Conservation (phyloP, 2,329 filamentous ascomycete genomes). For the Neofusicoccum umdonicola region DNA sequence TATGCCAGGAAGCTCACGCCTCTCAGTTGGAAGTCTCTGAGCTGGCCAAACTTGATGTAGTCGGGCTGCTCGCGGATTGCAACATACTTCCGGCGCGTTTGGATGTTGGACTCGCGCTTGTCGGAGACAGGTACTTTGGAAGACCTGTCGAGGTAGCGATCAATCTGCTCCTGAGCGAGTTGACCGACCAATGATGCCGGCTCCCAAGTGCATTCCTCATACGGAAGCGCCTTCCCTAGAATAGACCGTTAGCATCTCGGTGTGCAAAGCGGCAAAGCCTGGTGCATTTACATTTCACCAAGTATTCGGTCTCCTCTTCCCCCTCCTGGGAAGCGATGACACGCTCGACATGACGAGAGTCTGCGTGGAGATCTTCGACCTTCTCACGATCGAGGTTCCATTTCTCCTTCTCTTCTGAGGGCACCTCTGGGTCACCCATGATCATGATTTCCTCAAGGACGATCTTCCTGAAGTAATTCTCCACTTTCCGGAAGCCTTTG, state of each 20-base stretch:
- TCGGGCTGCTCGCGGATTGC: constrained; percentile 75
- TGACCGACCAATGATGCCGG: constrained; percentile 68
- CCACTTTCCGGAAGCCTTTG: constrained; percentile 81
- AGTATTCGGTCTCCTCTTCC: constrained; percentile 82
- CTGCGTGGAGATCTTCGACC: constrained; percentile 80
- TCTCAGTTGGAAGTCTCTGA: constrained; percentile 89
- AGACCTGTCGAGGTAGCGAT: constrained; percentile 82
- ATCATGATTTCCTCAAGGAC: constrained; percentile 78
- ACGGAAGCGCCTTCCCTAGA: constrained; percentile 76
- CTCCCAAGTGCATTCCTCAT: constrained; percentile 96
- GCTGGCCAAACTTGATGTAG: constrained; percentile 79
- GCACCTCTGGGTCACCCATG: constrained; percentile 64
- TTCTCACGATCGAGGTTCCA: constrained; percentile 94
- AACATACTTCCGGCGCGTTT: constrained; percentile 57
- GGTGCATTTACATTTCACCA: constrained; percentile 71
- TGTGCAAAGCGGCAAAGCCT: constrained; percentile 10
- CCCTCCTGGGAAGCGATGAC: constrained; percentile 81
- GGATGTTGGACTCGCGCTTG: constrained; percentile 69
- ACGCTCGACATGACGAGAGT: constrained; percentile 89
- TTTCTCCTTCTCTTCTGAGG: constrained; percentile 84
- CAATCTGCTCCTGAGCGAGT: constrained; percentile 84
- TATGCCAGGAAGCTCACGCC: constrained; percentile 94
- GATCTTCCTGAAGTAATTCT: constrained; percentile 89
- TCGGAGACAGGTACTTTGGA: constrained; percentile 79
- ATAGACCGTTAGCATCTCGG: constrained; percentile 24